These are phyloP conservation scores for Canariomyces notabilis DNA, from an alignment of 2,329 filamentous ascomycete species.

Conservation along the genomic window DNA sequence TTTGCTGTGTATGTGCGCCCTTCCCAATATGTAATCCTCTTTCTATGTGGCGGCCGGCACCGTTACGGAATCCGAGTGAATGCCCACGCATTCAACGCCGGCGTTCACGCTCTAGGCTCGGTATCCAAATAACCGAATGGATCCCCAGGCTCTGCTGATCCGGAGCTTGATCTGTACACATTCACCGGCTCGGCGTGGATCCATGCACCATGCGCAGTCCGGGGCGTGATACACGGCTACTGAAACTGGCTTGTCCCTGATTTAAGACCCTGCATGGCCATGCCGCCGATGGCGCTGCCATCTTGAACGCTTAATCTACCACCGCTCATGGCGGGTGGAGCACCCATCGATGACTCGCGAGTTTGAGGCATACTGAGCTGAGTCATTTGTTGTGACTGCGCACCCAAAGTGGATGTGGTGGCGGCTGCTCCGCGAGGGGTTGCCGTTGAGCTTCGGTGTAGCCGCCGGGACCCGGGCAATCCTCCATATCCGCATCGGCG, in stretches of 20 bases:
- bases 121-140: background rate
- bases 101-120: background rate
- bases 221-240: background rate
- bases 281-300: background rate
- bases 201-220: background rate
- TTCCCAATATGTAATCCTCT: too few species aligned
- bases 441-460: slow-evolving; percentile 28
- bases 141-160: too few species aligned
- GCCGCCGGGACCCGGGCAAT: slow-evolving; percentile 33
- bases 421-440: slow-evolving; percentile 30
- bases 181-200: background rate
- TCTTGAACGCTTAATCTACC: background rate
- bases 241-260: background rate
- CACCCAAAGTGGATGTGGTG: slow-evolving; percentile 37
- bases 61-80: too few species aligned
- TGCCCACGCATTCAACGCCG: too few species aligned
- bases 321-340: background rate
- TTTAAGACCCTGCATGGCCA: background rate
- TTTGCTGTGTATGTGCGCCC: too few species aligned
- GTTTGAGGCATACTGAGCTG: background rate
- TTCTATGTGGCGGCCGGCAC: too few species aligned
- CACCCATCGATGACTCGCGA: background rate
- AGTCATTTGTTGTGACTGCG: slow-evolving; percentile 2
- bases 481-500: slow-evolving; percentile 49
- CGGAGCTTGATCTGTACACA: background rate